Evolutionary conservation across 768 basidiomycete genomes (phyloP).

Genomic region (Crepidotus variabilis): DNA sequence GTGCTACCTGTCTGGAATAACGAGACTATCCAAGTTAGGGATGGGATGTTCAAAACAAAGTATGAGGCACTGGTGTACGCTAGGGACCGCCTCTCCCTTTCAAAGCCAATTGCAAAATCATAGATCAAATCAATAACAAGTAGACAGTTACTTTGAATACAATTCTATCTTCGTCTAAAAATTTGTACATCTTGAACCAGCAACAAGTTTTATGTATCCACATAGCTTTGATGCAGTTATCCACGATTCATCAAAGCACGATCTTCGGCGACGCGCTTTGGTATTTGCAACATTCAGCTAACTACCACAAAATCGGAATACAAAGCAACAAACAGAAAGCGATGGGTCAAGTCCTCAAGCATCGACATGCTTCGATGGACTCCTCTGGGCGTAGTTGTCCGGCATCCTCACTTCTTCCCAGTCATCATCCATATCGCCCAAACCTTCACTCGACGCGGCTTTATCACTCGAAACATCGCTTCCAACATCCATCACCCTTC

Average conservation of each 20-base stretch:
- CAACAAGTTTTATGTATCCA: no score
- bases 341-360: background rate
- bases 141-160: no score
- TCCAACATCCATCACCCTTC: conserved; percentile 10
- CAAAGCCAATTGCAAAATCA: background rate
- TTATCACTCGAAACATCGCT: conserved; percentile 12
- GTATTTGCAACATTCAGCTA: no score
- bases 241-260: no score
- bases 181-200: no score
- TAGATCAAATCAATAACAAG: no score
- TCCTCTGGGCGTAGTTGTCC: background rate
- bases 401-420: conserved; percentile 40
- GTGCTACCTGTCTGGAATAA: conserved; percentile 34
- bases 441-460: background rate
- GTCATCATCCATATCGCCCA: conserved; percentile 17
- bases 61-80: conserved; percentile 27
- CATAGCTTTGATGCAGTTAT: no score
- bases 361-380: background rate
- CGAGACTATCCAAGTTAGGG: conserved; percentile 25
- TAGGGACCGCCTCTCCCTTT: conserved; percentile 6
- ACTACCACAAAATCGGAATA: background rate
- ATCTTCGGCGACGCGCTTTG: no score
- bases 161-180: no score
- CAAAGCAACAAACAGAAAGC: background rate
- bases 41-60: conserved; percentile 33